phyloP scores from a whole-genome alignment of 2,329 filamentous ascomycete genomes.

The Fusarium clavum region DNA sequence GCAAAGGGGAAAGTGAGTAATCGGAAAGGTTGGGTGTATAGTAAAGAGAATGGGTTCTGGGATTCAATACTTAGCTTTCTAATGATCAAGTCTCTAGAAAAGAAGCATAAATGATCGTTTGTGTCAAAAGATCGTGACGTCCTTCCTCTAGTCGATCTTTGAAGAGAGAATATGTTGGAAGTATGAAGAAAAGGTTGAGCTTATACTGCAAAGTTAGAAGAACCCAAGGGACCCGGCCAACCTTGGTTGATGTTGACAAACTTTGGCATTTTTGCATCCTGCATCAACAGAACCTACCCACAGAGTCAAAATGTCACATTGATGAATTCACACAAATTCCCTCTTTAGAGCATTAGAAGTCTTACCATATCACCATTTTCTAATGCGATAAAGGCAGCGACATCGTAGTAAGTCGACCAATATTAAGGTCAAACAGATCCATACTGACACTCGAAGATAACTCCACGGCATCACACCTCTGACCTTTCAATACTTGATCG shows the following conservation, averaged over 20 bases:
- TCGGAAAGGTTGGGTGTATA: not conserved
- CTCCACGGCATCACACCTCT: not conserved
- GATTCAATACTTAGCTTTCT: not conserved
- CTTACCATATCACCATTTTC: not conserved
- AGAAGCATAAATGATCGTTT: not conserved
- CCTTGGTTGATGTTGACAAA: slow-evolving; percentile 3
- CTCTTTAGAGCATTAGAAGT: not conserved
- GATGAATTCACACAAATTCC: not conserved
- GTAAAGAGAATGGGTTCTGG: not conserved
- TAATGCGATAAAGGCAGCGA: no score
- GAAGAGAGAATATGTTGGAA: not conserved
- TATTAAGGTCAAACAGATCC: not conserved
- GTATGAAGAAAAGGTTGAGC: not conserved
- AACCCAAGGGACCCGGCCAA: not conserved
- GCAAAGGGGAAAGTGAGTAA: not conserved
- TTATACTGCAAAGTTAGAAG: not conserved
- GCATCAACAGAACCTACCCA: not conserved
- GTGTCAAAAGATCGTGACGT: not conserved
- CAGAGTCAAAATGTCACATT: not conserved
- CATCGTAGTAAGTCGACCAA: not conserved
- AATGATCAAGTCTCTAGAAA: not conserved
- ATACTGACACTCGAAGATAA: not conserved
- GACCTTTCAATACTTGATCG: not conserved
- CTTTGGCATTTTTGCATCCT: not conserved
- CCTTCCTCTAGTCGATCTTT: not conserved